A percentile compares a stretch with the other conserved stretches of the same genome.
phyloP scores from a whole-genome alignment of 768 basidiomycete genomes.

The Porphyrellus cyaneotinctus region DNA sequence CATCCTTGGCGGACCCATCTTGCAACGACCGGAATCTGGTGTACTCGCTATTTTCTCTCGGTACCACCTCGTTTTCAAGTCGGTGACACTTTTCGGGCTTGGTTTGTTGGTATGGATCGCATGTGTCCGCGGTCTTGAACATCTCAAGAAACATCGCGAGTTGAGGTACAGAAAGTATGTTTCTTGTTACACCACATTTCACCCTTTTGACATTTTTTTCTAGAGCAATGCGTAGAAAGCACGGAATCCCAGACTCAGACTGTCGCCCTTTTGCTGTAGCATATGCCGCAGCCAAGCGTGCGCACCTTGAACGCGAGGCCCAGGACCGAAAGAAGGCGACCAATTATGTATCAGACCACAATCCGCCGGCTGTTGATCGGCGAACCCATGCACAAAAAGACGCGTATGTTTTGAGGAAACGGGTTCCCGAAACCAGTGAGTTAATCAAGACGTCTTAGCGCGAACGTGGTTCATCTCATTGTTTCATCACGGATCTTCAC shows the following conservation, averaged over 20 bases:
- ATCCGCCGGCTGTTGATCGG: conserved; percentile 23
- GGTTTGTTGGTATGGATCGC: conserved; percentile 34
- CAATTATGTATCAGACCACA: conserved; percentile 26
- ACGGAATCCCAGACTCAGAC: conserved; percentile 83
- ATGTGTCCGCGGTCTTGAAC: conserved; percentile 39
- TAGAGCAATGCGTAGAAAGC: conserved; percentile 68
- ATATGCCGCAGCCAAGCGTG: conserved; percentile 64
- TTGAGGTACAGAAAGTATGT: conserved; percentile 61
- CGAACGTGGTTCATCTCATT: conserved; percentile 22
- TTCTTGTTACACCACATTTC: neutral
- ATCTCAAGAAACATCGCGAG: conserved; percentile 57
- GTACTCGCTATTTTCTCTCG: conserved; percentile 32
- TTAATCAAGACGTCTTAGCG: conserved; percentile 20
- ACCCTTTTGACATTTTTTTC: conserved; percentile 13
- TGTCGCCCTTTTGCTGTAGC: conserved; percentile 83
- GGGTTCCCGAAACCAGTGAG: conserved; percentile 46
- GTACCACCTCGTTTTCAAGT: conserved; percentile 36
- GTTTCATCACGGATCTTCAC: conserved; percentile 25
- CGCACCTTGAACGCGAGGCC: conserved; percentile 51
- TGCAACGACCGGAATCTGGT: conserved; percentile 33
- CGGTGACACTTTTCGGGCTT: conserved; percentile 34
- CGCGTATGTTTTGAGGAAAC: conserved; percentile 39
- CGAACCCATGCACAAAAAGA: conserved; percentile 32
- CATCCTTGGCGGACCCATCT: conserved; percentile 60
- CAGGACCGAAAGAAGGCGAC: conserved; percentile 34